Percentiles rank a stretch among this genome's conserved stretches.
Conservation (phyloP, 1,284 basidiomycete species). For the Leccinum colubrinum region DNA sequence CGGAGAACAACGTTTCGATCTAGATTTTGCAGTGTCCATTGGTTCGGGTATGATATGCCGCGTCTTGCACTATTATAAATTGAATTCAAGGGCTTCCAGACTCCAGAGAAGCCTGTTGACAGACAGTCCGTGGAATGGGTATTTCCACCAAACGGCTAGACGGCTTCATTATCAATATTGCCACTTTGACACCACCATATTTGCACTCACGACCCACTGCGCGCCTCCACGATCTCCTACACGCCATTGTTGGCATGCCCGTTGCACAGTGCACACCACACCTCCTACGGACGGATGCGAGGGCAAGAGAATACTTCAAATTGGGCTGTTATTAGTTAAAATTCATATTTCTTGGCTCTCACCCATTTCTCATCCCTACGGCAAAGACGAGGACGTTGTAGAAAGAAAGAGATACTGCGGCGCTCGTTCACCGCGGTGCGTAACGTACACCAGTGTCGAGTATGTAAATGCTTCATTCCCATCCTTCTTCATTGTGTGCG, state of each 20-base stretch:
- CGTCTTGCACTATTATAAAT: background rate
- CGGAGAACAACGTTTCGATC: conserved; percentile 1
- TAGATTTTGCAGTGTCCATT: background rate
- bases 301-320: background rate
- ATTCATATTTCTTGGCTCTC: background rate
- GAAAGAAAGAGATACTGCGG: background rate
- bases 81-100: background rate
- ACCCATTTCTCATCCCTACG: background rate
- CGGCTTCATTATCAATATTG: conserved; percentile 1
- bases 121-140: conserved; percentile 15
- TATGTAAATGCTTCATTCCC: conserved; percentile 15
- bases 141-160: too few species aligned
- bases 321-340: conserved; percentile 3
- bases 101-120: conserved; percentile 2
- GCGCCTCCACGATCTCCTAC: conserved; percentile 8
- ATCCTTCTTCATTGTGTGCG: conserved; percentile 3
- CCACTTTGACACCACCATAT: background rate
- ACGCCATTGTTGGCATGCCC: conserved; percentile 3
- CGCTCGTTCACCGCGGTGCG: background rate
- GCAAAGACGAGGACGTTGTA: background rate
- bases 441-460: background rate
- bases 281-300: background rate
- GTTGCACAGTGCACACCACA: background rate
- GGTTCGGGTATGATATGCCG: conserved; percentile 1
- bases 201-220: conserved; percentile 1